phyloP scores from a whole-genome alignment of 768 basidiomycete genomes.

The Tylopilus balloui region DNA sequence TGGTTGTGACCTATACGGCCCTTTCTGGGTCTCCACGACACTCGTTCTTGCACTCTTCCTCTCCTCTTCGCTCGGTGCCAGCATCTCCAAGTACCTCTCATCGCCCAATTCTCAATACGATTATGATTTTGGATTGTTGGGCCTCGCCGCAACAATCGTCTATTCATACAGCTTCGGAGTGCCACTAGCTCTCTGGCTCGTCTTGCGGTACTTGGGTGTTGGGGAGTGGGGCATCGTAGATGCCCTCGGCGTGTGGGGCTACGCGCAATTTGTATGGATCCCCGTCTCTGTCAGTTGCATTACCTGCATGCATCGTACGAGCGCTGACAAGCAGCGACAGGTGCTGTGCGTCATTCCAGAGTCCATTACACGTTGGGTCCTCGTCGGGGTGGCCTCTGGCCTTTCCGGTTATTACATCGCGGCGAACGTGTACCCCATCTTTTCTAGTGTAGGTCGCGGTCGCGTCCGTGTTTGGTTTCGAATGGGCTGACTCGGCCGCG shows the following conservation, averaged over 20 bases:
- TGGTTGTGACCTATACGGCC: constrained; percentile 69
- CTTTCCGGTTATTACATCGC: constrained; percentile 87
- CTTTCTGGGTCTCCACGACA: constrained; percentile 97
- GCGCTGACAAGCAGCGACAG: constrained; percentile 35
- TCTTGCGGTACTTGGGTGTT: constrained; percentile 79
- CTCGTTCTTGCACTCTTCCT: constrained; percentile 91
- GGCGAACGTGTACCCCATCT: constrained; percentile 83
- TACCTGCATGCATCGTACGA: neutral
- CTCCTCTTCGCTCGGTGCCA: constrained; percentile 87
- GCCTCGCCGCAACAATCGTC: constrained; percentile 76
- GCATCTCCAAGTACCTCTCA: constrained; percentile 83
- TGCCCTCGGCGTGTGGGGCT: constrained; percentile 76
- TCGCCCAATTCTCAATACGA: constrained; percentile 51
- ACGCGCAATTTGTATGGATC: constrained; percentile 83
- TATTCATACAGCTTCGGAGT: constrained; percentile 85
- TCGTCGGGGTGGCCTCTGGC: constrained; percentile 66
- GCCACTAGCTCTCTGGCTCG: constrained; percentile 80
- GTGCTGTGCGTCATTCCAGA: constrained; percentile 84
- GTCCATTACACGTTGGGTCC: constrained; percentile 74
- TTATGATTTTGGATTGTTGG: constrained; percentile 84
- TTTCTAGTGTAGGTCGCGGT: constrained; percentile 61
- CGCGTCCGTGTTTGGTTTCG: neutral
- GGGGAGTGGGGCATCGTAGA: constrained; percentile 89
- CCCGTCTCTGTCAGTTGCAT: constrained; percentile 64
- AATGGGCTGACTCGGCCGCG: neutral